These are phyloP conservation scores for Phytopythium vexans DNA, from an alignment of 352 stramenopile species.

Conservation along the genomic window DNA sequence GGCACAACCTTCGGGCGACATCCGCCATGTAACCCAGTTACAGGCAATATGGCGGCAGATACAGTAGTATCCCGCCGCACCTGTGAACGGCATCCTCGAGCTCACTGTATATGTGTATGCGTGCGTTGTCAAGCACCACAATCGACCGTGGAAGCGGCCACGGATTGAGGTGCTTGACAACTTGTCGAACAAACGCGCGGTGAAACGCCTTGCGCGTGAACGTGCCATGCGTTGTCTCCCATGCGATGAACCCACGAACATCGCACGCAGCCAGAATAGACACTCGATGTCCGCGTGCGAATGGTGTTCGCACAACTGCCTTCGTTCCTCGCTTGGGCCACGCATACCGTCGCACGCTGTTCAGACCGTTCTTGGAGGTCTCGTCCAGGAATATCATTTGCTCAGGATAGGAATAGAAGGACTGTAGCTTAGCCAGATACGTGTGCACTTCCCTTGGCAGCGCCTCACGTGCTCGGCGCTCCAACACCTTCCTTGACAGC, in stretches of 20 bases:
- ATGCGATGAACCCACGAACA: slow-evolving; percentile 4
- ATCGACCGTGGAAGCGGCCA: slow-evolving; percentile 18
- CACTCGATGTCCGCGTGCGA: slow-evolving; percentile 8
- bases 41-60: slow-evolving; percentile 17
- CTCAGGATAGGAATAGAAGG: slow-evolving; percentile 14
- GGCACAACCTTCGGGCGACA: too few species aligned
- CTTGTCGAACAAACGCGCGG: neutral
- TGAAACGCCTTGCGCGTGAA: slow-evolving; percentile 9
- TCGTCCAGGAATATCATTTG: slow-evolving; percentile 17
- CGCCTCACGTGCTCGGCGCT: slow-evolving; percentile 4
- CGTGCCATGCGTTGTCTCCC: slow-evolving; percentile 6
- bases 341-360: slow-evolving; percentile 9
- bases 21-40: too few species aligned
- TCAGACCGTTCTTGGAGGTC: slow-evolving; percentile 11
- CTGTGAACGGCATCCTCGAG: slow-evolving; percentile 11
- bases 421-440: slow-evolving; percentile 3
- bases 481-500: slow-evolving; percentile 10
- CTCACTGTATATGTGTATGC: slow-evolving; percentile 21
- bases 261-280: slow-evolving; percentile 11
- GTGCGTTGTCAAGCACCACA: slow-evolving; percentile 17
- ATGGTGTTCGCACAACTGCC: slow-evolving; percentile 5
- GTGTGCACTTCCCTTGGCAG: slow-evolving; percentile 7
- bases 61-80: slow-evolving; percentile 7
- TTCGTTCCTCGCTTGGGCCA: neutral
- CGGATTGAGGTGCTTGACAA: slow-evolving; percentile 9